Evolutionary conservation across 2,329 filamentous ascomycete genomes (phyloP).

Genomic region (Leptographium galeiforme): DNA sequence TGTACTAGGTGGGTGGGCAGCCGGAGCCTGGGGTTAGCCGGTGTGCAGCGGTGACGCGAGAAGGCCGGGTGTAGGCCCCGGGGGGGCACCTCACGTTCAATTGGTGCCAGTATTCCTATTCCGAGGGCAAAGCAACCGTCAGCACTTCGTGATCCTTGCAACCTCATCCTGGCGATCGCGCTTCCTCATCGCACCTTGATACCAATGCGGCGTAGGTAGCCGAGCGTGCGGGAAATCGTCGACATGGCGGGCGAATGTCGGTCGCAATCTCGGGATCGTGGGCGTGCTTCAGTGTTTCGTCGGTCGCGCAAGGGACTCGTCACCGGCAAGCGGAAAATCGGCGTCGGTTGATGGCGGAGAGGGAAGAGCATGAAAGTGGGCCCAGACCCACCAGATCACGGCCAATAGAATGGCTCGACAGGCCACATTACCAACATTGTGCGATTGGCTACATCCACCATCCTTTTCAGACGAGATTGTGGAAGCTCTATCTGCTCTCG

Average conservation of each 20-base stretch:
- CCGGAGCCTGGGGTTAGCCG: background rate
- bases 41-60: conserved; percentile 2
- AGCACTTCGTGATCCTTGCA: conserved; percentile 14
- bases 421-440: conserved; percentile 4
- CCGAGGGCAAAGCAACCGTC: conserved; percentile 17
- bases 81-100: conserved; percentile 52
- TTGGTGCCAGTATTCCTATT: conserved; percentile 79
- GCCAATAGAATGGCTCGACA: conserved; percentile 10
- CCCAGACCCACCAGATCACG: background rate
- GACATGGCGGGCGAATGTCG: conserved; percentile 51
- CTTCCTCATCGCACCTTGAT: conserved; percentile 51
- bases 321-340: background rate
- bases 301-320: background rate
- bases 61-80: background rate
- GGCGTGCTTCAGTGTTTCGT: background rate
- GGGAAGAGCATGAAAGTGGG: background rate
- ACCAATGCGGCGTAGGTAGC: conserved; percentile 77
- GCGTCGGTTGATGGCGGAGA: conserved; percentile 5
- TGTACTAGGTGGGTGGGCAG: background rate
- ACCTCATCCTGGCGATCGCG: background rate
- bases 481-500: background rate
- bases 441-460: background rate
- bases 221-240: conserved; percentile 72
- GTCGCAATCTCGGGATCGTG: background rate
- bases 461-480: background rate